Percentiles rank a stretch among this genome's conserved stretches.
Evolutionary conservation across 23 red algal species (phyloP).

Genomic region (Gracilaria caudata): DNA sequence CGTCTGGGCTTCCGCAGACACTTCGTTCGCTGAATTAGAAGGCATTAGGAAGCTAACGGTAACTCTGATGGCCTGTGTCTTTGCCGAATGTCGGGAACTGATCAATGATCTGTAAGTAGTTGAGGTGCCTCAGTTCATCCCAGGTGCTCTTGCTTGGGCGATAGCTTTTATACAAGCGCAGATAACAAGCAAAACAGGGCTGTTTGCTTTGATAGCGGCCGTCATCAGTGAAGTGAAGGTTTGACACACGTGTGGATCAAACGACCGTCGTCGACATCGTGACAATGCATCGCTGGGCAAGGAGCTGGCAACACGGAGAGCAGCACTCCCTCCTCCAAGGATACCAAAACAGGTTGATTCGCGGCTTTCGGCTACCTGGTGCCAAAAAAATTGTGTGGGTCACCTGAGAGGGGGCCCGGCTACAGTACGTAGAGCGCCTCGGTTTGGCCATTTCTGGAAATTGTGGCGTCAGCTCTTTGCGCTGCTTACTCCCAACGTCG

Average conservation of each 20-base stretch:
- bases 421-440: too few species aligned
- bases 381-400: too few species aligned
- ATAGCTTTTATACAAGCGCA: too few species aligned
- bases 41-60: slow-evolving; percentile 19
- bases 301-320: background rate
- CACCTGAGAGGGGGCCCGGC: too few species aligned
- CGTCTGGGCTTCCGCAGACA: slow-evolving; percentile 17
- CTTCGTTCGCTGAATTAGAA: background rate
- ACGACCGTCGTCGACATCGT: slow-evolving; percentile 2
- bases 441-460: too few species aligned
- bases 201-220: too few species aligned
- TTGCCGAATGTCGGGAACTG: background rate
- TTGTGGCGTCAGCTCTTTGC: too few species aligned
- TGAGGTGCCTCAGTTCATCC: too few species aligned
- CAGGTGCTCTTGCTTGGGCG: too few species aligned
- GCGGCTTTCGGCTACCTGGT: background rate
- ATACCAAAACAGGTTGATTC: background rate
- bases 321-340: background rate
- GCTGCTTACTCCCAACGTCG: too few species aligned
- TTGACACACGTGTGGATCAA: background rate
- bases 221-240: background rate
- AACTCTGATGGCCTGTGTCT: background rate
- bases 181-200: too few species aligned
- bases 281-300: slow-evolving; percentile 7
- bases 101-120: too few species aligned